Percentiles rank a stretch among this genome's conserved stretches.
Evolutionary conservation across 305 asterid genomes (phyloP).

Genomic region (Coffea humblotiana): DNA sequence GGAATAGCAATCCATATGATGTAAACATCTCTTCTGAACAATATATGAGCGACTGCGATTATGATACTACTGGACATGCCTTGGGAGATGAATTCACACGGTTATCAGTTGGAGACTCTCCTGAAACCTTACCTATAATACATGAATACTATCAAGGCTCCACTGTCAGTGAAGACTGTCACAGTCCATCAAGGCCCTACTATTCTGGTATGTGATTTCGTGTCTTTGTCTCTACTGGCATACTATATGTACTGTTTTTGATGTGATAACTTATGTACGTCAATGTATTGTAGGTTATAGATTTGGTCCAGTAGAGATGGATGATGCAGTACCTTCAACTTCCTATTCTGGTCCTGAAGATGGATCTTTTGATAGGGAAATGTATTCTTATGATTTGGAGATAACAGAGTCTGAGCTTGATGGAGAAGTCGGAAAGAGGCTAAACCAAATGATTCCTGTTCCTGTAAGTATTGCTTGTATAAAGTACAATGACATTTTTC

Average conservation of each 20-base stretch:
- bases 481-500: constrained; percentile 10
- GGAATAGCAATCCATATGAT: constrained; percentile 68
- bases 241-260: background rate
- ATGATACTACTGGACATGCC: constrained; percentile 52
- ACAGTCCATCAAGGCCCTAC: constrained; percentile 47
- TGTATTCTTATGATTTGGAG: constrained; percentile 56
- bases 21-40: constrained; percentile 69
- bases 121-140: constrained; percentile 46
- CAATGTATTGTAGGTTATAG: constrained; percentile 46
- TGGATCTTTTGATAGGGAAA: constrained; percentile 65
- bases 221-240: constrained; percentile 15
- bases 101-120: constrained; percentile 55
- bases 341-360: constrained; percentile 74
- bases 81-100: constrained; percentile 65
- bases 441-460: constrained; percentile 70
- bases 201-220: constrained; percentile 45
- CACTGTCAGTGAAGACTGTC: constrained; percentile 51
- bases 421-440: constrained; percentile 89
- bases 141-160: constrained; percentile 46
- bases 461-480: constrained; percentile 59
- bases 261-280: constrained; percentile 11
- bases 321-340: constrained; percentile 49
- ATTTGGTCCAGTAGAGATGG: constrained; percentile 42
- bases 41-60: constrained; percentile 47
- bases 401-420: constrained; percentile 74